Evolutionary conservation across 441 rosid genomes (phyloP).

Genomic region (Erodium moschatum): DNA sequence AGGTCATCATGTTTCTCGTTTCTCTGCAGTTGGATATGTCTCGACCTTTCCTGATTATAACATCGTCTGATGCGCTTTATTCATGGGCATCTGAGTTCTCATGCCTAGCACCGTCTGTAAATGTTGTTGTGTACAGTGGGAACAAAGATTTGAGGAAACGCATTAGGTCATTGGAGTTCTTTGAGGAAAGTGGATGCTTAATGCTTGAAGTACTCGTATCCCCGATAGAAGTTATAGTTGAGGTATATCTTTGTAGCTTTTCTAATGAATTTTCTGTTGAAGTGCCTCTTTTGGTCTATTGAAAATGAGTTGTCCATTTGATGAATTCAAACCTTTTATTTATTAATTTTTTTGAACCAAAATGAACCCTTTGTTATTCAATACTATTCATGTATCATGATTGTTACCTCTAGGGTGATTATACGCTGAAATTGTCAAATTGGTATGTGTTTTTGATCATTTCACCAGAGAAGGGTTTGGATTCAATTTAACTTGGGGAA

Average conservation of each 20-base stretch:
- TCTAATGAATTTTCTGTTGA: background rate
- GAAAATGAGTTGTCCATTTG: background rate
- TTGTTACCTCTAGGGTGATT: background rate
- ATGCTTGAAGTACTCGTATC: constrained; percentile 48
- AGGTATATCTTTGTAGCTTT: constrained; percentile 32
- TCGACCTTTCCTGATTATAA: constrained; percentile 43
- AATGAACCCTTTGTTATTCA: too few species aligned
- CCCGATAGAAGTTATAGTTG: constrained; percentile 37
- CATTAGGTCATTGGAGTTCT: constrained; percentile 38
- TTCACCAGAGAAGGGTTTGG: background rate
- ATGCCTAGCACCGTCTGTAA: constrained; percentile 29
- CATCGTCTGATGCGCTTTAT: constrained; percentile 33
- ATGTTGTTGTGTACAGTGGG: constrained; percentile 43
- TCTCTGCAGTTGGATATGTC: constrained; percentile 26
- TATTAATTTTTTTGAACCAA: too few species aligned
- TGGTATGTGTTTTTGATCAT: background rate
- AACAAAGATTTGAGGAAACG: constrained; percentile 29
- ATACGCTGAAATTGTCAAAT: background rate
- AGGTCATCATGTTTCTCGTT: constrained; percentile 34
- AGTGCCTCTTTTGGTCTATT: background rate
- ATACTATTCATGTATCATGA: background rate
- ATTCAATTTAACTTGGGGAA: background rate
- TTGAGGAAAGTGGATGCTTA: constrained; percentile 31
- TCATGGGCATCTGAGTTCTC: constrained; percentile 48
- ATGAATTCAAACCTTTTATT: background rate